Evolutionary conservation across 148 eudicot genomes (phyloP).

Genomic region (Tetragonia tetragonoides): DNA sequence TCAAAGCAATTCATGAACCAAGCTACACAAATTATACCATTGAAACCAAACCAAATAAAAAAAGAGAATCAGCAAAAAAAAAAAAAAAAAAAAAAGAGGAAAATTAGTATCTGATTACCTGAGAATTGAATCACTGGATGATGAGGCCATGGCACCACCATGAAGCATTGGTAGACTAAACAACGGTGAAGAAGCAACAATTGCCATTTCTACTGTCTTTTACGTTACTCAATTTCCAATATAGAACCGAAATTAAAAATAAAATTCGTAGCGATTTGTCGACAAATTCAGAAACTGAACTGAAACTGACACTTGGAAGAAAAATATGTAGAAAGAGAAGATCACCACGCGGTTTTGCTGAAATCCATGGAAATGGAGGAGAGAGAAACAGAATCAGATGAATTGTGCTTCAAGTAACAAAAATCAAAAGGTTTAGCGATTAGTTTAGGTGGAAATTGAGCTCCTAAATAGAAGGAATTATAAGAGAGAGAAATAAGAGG

Average conservation of each 20-base stretch:
- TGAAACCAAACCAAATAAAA: background rate
- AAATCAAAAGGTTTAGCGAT: background rate
- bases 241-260: background rate
- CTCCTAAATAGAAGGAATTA: background rate
- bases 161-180: constrained; percentile 12
- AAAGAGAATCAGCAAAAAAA: background rate
- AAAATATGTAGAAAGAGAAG: background rate
- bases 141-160: background rate
- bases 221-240: background rate
- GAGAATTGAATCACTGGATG: background rate
- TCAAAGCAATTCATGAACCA: background rate
- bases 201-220: constrained; percentile 8
- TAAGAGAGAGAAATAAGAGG: background rate
- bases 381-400: background rate
- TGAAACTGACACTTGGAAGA: background rate
- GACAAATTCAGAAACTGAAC: background rate
- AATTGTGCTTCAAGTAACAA: constrained; percentile 3
- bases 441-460: background rate
- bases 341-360: constrained; percentile 5
- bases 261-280: constrained; percentile 2
- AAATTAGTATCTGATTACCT: constrained; percentile 18
- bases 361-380: background rate
- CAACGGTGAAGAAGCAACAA: constrained; percentile 24
- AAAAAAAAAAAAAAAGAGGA: background rate
- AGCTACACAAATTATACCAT: background rate